These are phyloP conservation scores for Lentinula novae-zelandiae DNA, from an alignment of 1,284 basidiomycete species.

Conservation along the genomic window DNA sequence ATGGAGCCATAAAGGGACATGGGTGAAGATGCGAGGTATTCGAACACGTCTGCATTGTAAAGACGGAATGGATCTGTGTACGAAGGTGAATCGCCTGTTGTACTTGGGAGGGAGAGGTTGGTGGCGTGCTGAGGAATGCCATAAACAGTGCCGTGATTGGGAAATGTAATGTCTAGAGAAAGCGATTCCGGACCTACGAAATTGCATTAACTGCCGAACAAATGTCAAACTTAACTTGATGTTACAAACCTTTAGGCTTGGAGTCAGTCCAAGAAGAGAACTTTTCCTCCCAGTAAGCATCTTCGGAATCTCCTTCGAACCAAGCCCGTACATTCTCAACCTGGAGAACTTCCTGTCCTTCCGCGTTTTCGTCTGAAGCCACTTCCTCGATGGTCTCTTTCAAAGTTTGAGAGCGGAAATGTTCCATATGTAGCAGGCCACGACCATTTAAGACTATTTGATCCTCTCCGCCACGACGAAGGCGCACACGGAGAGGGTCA, in stretches of 20 bases:
- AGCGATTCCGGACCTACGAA: constrained; percentile 86
- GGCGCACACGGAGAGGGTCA: constrained; percentile 69
- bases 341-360: constrained; percentile 55
- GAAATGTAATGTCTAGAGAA: constrained; percentile 92
- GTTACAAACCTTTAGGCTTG: constrained; percentile 85
- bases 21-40: constrained; percentile 89
- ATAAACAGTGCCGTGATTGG: constrained; percentile 85
- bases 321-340: constrained; percentile 59
- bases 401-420: constrained; percentile 75
- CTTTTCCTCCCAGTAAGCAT: constrained; percentile 87
- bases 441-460: constrained; percentile 90
- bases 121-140: constrained; percentile 98
- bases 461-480: constrained; percentile 72
- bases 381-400: constrained; percentile 39
- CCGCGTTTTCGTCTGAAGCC: constrained; percentile 35
- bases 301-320: constrained; percentile 85
- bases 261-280: constrained; percentile 86
- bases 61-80: constrained; percentile 93
- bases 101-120: constrained; percentile 83
- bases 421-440: constrained; percentile 95
- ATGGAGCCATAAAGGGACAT: constrained; percentile 93
- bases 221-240: background rate
- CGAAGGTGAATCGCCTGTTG: constrained; percentile 63
- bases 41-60: constrained; percentile 97
- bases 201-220: constrained; percentile 9